These are phyloP conservation scores for Dioscorea zingiberensis DNA, from an alignment of 106 monocot genomes.

Conservation along the genomic window DNA sequence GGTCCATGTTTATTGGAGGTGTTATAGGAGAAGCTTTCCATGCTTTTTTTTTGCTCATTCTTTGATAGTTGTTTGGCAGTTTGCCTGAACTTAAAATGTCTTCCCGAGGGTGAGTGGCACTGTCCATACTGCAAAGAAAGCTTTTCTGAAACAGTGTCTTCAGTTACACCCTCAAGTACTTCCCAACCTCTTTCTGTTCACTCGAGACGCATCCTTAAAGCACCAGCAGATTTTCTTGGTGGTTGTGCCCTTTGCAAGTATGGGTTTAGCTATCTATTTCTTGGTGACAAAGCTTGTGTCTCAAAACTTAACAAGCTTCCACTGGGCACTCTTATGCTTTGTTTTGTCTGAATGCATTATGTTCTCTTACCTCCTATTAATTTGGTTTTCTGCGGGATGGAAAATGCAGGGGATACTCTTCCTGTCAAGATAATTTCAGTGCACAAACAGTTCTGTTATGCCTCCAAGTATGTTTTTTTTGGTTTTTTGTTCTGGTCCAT, in stretches of 20 bases:
- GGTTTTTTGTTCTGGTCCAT: background rate
- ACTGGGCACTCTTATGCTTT: background rate
- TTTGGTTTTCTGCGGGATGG: too few species aligned
- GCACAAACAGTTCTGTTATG: slow-evolving; percentile 33
- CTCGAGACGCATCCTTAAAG: slow-evolving; percentile 13
- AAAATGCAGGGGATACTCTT: slow-evolving; percentile 13
- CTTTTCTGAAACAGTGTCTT: slow-evolving; percentile 3
- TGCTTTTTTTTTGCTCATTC: background rate
- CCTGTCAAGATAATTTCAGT: slow-evolving; percentile 7
- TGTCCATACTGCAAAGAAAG: slow-evolving; percentile 16
- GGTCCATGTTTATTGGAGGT: background rate
- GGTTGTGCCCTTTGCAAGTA: slow-evolving; percentile 43
- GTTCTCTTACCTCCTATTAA: background rate
- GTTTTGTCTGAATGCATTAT: background rate
- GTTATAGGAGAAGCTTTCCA: background rate
- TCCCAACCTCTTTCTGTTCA: slow-evolving; percentile 4
- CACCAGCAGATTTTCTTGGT: slow-evolving; percentile 8
- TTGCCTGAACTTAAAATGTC: slow-evolving; percentile 11
- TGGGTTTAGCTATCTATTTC: slow-evolving; percentile 2
- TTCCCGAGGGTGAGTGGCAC: slow-evolving; percentile 8
- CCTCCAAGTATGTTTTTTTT: slow-evolving; percentile 27
- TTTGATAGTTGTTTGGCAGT: slow-evolving; percentile 12
- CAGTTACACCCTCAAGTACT: background rate
- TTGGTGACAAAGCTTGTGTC: background rate
- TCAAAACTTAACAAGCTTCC: background rate